Conservation (phyloP, 23 red algal genomes). For the Rhodosorus marinus region DNA sequence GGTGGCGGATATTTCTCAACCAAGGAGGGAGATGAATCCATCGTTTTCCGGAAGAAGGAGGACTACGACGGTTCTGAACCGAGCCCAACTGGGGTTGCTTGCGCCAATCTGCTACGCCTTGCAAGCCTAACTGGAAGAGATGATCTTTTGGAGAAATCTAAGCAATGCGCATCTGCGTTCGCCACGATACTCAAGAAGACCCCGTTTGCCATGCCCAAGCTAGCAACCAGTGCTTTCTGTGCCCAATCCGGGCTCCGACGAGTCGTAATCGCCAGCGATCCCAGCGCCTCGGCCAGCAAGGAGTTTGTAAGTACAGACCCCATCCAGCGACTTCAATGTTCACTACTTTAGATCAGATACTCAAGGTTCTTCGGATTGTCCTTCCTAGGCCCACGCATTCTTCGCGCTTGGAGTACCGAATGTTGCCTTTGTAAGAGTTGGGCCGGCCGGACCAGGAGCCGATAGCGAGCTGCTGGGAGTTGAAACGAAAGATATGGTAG, state of each 20-base stretch:
- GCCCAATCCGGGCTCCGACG: too few relatives aligned
- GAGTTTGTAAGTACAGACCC: constrained; percentile 11
- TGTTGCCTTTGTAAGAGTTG: constrained; percentile 17
- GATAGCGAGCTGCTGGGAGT: constrained; percentile 5
- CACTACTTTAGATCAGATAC: constrained; percentile 29
- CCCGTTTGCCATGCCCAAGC: constrained; percentile 39
- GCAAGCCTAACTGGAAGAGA: constrained; percentile 27
- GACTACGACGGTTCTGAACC: constrained; percentile 71
- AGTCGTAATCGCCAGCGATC: too few relatives aligned
- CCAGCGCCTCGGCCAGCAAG: too few relatives aligned
- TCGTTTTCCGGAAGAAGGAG: constrained; percentile 39
- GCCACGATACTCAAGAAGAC: constrained; percentile 9
- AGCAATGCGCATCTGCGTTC: constrained; percentile 19
- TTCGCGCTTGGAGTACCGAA: too few relatives aligned
- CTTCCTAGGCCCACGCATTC: constrained; percentile 17
- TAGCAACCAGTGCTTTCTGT: constrained; percentile 23
- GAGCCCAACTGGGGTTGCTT: constrained; percentile 22
- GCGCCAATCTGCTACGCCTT: constrained; percentile 37
- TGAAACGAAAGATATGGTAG: background rate
- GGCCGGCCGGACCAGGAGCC: constrained; percentile 3
- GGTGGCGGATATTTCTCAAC: constrained; percentile 39
- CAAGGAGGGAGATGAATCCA: constrained; percentile 12
- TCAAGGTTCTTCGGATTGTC: constrained; percentile 15
- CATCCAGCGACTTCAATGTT: constrained; percentile 6
- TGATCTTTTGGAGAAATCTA: constrained; percentile 1